Base-by-base conservation (phyloP, 768 basidiomycete species). In the Stropharia rugosoannulata region DNA sequence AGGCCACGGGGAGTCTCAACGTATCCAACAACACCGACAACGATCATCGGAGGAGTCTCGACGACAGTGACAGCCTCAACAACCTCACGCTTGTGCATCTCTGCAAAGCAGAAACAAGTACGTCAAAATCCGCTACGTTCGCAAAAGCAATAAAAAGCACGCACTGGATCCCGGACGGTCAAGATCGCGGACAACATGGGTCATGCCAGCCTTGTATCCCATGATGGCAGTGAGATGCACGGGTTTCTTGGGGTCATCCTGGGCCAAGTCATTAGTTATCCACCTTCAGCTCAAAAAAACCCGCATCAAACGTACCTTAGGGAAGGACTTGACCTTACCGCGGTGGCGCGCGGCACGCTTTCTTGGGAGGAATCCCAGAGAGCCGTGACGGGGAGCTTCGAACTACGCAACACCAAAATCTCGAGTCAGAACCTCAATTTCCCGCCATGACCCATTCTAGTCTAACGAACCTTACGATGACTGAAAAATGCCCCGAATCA, bases 191-290 rank as follows among this genome's bases (percentile, higher is more conserved):
- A 99, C 95, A 66, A 99, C 84, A 73, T 99, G 97, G 76, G 95
- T 98, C 96, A 98, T 98, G 67, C 97, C 97, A 62, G 97, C 97
- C 86, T 99, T 99, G 89, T 98, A 99, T 65, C 96, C 97, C 87
- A 99, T 85, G 72, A 90, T 80, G 64, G 97, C 97, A 68, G 97
- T 99, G 77, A 99, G 83, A 79, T 99, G 97, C 58, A 96, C 94
- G 55, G 93, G 94, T 77, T 97, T 97, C 83, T 95, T 98, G 78
- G 95, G 86, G 82, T 99, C 96, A 86, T 99, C 97, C 96, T 97
- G 43, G 18, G 47, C 2, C 18, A 35, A n/a, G 27, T 45, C 29
- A 54, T 47, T 18, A 35, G 25, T 15, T 27, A 12, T 52, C 37
- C 58, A 13, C 68, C 57, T 29, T 47, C 42, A 37, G 32, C 27